These are phyloP conservation scores for Fusarium begoniae DNA, from an alignment of 2,329 filamentous ascomycete species.

Conservation along the genomic window DNA sequence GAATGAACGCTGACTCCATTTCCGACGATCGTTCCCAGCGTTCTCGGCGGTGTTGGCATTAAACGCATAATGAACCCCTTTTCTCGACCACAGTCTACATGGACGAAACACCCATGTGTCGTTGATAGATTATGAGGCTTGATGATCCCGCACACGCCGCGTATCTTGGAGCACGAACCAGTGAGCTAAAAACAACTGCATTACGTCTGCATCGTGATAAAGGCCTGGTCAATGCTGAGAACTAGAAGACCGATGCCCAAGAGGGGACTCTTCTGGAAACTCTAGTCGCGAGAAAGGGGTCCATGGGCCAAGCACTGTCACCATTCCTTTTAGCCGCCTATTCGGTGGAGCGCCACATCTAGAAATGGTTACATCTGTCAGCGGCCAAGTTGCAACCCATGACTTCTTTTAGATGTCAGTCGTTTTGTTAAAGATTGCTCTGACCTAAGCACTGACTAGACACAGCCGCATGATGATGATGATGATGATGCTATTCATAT, in stretches of 20 bases:
- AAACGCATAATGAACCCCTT: conserved; percentile 33
- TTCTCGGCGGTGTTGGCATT: conserved; percentile 6
- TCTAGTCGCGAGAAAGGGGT: conserved; percentile 10
- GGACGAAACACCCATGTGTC: conserved; percentile 28
- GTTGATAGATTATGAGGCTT: conserved; percentile 29
- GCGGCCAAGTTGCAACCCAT: background rate
- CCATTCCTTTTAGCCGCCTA: background rate
- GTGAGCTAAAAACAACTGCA: conserved; percentile 25
- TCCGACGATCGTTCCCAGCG: conserved; percentile 24
- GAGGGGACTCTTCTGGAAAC: conserved; percentile 25
- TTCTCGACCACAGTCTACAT: conserved; percentile 11
- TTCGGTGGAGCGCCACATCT: conserved; percentile 21
- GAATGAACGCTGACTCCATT: conserved; percentile 34
- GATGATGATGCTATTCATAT: background rate
- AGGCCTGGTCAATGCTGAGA: conserved; percentile 29
- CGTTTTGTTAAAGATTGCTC: background rate
- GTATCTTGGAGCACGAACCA: conserved; percentile 23
- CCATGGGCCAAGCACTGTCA: background rate
- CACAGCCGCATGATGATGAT: background rate
- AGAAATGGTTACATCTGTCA: conserved; percentile 5
- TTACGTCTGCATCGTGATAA: conserved; percentile 29
- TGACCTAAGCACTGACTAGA: background rate
- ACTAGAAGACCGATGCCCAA: conserved; percentile 6
- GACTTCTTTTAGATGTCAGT: background rate
- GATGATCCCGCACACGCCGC: conserved; percentile 21